Percentiles rank a stretch among this genome's conserved stretches.
These are phyloP conservation scores for Acacia concinna DNA, from an alignment of 331 rosid genomes.

Conservation along the genomic window DNA sequence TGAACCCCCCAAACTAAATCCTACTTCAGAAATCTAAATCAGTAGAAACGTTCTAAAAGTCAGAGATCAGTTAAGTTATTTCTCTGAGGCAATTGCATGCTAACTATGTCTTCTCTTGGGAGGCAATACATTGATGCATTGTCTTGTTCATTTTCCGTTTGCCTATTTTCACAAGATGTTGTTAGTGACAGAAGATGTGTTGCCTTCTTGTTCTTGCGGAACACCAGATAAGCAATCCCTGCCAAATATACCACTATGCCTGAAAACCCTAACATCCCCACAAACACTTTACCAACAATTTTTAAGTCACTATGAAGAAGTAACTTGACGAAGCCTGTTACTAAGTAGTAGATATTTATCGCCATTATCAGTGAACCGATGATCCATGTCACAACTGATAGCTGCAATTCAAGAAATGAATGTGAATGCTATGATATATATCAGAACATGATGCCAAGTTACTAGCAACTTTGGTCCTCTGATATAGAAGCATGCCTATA, in stretches of 20 bases:
- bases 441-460: constrained; percentile 13
- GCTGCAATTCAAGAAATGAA: constrained; percentile 46
- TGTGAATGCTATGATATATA: not conserved
- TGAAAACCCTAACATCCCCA: constrained; percentile 80
- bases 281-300: constrained; percentile 52
- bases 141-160: constrained; percentile 49
- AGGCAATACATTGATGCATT: constrained; percentile 44
- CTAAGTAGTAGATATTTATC: constrained; percentile 72
- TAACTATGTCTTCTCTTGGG: constrained; percentile 76
- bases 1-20: not conserved
- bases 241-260: constrained; percentile 77
- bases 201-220: constrained; percentile 62
- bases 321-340: constrained; percentile 63
- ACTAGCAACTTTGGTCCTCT: too few species aligned
- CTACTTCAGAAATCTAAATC: not conserved
- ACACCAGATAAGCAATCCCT: constrained; percentile 68
- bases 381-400: constrained; percentile 71
- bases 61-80: constrained; percentile 42
- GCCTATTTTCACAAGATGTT: constrained; percentile 57
- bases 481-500: too few species aligned
- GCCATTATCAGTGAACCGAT: constrained; percentile 80
- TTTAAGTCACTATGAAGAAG: constrained; percentile 64
- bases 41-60: constrained; percentile 23
- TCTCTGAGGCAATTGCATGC: constrained; percentile 92
- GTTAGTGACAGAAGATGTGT: constrained; percentile 66